These are phyloP conservation scores for Heterobasidion irregulare DNA, from an alignment of 1,284 basidiomycete genomes.

Conservation along the genomic window DNA sequence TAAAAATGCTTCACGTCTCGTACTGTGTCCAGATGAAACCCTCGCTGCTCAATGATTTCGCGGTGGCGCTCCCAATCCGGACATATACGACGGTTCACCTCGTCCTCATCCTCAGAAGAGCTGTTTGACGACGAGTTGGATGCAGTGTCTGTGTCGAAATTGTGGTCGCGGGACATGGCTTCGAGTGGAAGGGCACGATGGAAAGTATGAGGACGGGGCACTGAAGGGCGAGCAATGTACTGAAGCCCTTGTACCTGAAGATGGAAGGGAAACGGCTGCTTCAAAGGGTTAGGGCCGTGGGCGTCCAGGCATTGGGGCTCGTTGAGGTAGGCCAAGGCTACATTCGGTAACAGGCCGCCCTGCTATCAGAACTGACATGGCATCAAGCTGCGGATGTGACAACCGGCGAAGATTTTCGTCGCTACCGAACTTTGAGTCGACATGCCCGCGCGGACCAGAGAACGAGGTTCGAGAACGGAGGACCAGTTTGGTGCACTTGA, in stretches of 20 bases:
- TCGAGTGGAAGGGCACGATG: background rate
- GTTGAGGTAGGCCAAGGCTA: background rate
- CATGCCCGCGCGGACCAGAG: background rate
- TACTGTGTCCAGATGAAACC: constrained; percentile 59
- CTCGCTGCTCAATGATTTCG: constrained; percentile 36
- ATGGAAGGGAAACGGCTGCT: background rate
- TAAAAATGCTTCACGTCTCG: constrained; percentile 55
- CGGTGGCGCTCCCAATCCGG: constrained; percentile 56
- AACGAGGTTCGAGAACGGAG: background rate
- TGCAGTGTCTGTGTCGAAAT: constrained; percentile 23
- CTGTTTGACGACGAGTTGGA: constrained; percentile 31
- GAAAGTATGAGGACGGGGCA: background rate
- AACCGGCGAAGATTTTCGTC: background rate
- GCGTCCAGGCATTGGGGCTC: background rate
- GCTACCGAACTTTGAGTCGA: background rate
- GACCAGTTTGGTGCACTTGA: background rate
- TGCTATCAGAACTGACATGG: background rate
- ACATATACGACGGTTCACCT: constrained; percentile 45
- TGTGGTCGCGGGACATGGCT: constrained; percentile 1
- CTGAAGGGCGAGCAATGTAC: background rate
- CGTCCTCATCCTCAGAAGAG: constrained; percentile 53
- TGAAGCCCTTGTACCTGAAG: background rate
- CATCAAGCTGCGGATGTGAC: background rate
- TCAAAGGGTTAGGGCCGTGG: background rate
- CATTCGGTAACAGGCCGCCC: background rate